Evolutionary conservation across 139 green algal species (phyloP).

Genomic region (Coelastrella sp.): DNA sequence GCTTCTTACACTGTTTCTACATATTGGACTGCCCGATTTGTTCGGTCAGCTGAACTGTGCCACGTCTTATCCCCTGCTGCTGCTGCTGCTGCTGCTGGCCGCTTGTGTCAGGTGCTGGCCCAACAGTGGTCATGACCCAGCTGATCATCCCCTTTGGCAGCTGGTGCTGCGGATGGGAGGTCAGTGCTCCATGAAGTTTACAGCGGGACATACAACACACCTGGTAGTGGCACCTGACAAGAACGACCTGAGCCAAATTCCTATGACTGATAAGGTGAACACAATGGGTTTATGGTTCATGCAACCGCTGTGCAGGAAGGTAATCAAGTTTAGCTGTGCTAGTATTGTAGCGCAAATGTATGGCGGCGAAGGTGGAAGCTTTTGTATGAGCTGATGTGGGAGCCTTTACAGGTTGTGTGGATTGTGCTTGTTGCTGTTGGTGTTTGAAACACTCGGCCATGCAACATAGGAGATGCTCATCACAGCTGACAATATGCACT

Average conservation of each 20-base stretch:
- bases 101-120: constrained; percentile 78
- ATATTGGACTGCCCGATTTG: neutral
- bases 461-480: too few relatives aligned
- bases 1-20: too few relatives aligned
- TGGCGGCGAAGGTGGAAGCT: too few relatives aligned
- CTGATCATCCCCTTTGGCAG: constrained; percentile 80
- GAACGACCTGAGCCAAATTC: constrained; percentile 53
- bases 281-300: neutral
- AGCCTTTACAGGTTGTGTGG: too few relatives aligned
- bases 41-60: neutral
- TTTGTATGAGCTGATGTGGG: too few relatives aligned
- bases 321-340: neutral
- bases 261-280: constrained; percentile 41
- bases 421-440: too few relatives aligned
- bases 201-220: constrained; percentile 57
- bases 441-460: too few relatives aligned
- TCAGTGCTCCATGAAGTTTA: constrained; percentile 48
- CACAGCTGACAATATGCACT: too few relatives aligned
- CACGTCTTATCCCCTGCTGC: neutral
- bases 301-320: neutral
- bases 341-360: neutral
- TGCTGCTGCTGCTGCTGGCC: constrained; percentile 65
- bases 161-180: constrained; percentile 82
- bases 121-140: constrained; percentile 32
- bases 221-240: constrained; percentile 72